phyloP scores from a whole-genome alignment of 2,329 filamentous ascomycete genomes.

The Claviceps africana region DNA sequence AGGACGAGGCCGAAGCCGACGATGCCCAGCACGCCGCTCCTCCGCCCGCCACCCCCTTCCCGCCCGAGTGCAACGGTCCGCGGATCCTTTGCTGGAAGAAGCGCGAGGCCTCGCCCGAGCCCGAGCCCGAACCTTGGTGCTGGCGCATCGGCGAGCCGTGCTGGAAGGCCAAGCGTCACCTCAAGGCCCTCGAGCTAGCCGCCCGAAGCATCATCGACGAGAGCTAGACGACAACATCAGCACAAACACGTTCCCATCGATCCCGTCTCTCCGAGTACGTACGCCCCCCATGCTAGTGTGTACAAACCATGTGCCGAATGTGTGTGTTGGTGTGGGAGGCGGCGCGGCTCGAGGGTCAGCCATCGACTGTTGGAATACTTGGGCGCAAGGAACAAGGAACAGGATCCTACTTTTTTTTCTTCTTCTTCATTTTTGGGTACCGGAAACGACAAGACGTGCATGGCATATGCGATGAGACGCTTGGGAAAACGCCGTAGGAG shows the following conservation, averaged over 20 bases:
- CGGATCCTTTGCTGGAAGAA: conserved; percentile 6
- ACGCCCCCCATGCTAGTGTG: no score
- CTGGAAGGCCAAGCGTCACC: conserved; percentile 25
- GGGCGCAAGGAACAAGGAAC: not conserved
- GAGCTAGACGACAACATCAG: not conserved
- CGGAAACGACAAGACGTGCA: not conserved
- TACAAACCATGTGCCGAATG: no score
- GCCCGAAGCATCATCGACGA: conserved; percentile 15
- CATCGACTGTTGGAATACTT: not conserved
- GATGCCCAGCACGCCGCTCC: conserved; percentile 11
- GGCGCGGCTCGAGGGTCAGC: no score
- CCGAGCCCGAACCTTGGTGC: conserved; percentile 20
- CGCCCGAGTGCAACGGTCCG: conserved; percentile 3
- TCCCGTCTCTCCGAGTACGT: not conserved
- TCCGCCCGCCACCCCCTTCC: conserved; percentile 16
- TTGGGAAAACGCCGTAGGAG: not conserved
- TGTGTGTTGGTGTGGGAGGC: no score
- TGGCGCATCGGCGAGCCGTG: conserved; percentile 25
- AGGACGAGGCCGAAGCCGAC: conserved; percentile 1
- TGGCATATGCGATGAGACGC: not conserved
- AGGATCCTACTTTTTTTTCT: not conserved
- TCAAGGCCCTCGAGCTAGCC: conserved; percentile 14
- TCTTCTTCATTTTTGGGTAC: not conserved
- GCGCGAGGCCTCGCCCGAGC: conserved; percentile 7
- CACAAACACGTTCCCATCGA: not conserved